Base-by-base conservation (phyloP, 2,329 filamentous ascomycete genomes). In the Orbilia blumenaviensis region DNA sequence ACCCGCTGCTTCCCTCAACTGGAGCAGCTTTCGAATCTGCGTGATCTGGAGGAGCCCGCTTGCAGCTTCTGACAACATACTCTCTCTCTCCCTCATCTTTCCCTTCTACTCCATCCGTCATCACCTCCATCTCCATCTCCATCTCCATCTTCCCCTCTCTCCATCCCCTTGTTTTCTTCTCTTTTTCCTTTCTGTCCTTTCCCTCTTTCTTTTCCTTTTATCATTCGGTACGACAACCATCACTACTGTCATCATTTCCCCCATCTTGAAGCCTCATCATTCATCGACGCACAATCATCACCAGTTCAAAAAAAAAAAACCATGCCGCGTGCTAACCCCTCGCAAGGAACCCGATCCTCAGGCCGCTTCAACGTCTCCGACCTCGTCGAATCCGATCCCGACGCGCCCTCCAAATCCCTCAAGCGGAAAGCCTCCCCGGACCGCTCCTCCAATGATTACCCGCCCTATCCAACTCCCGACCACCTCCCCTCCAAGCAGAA, bases 351-450 rank as follows among this genome's bases (percentile, higher is more conserved):
- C 41, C 64, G 71, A 8, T 68, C 42, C 46, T 63, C 56, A 14
- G 71, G 71, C 44, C 63, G 71, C 9, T 61, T 75, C 56, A 63
- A 34, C 14, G 71, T 75, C 58, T 68, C 71, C 44, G 71, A 75
- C 63, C 71, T 75, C 56, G 71, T 75, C 54, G 71, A 75, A 44
- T 75, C 71, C 36, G 71, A 75, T 8, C 71, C 63, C 0, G 71
- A 75, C 71, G 71, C 71, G 71, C 71, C 71, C 27, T 75, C 71
- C 6, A 74, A 66, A 23, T 74, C 68, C 48, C 61, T 74, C 27
- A 74, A 74, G 61, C 68, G 68, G 14, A 74, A 74, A 52, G 68
- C 68, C 14, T 74, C 68, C n/a, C 68, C 68, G 29, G 68, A 74
- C 66, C 61, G 68, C 27, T 66, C 60, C 54, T 66, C 68, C 7